Evolutionary conservation across 768 basidiomycete species (phyloP).

Genomic region (Inosperma sp.): DNA sequence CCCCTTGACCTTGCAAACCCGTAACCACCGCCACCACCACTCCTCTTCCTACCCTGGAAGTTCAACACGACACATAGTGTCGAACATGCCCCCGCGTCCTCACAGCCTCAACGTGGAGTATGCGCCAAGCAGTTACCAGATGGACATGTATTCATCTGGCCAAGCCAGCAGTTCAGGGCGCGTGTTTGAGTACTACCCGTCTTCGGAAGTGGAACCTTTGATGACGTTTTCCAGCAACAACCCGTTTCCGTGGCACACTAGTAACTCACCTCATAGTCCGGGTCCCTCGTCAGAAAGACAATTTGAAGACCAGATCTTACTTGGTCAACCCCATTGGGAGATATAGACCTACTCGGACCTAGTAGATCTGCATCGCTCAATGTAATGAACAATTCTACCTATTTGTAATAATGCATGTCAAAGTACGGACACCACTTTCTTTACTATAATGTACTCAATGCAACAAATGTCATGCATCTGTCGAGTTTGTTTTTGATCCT

Average conservation of each 20-base stretch:
- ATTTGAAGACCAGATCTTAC: too few species aligned
- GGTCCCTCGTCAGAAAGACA: slow-evolving; percentile 24
- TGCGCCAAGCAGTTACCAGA: slow-evolving; percentile 34
- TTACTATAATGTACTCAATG: too few species aligned
- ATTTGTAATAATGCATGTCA: too few species aligned
- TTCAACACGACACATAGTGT: slow-evolving; percentile 44
- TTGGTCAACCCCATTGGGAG: too few species aligned
- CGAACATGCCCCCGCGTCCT: slow-evolving; percentile 35
- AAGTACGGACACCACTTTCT: too few species aligned
- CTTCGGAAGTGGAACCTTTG: slow-evolving; percentile 42
- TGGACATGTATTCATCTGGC: slow-evolving; percentile 33
- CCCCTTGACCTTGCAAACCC: slow-evolving; percentile 70
- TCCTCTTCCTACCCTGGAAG: slow-evolving; percentile 29
- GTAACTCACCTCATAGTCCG: slow-evolving; percentile 30
- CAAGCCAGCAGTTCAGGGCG: slow-evolving; percentile 24
- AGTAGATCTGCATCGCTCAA: too few species aligned
- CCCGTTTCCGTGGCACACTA: slow-evolving; percentile 37
- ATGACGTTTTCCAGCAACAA: slow-evolving; percentile 47
- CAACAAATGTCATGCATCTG: too few species aligned
- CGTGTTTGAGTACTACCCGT: slow-evolving; percentile 34
- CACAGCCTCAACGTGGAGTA: slow-evolving; percentile 37
- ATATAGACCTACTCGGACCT: too few species aligned
- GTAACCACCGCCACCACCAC: slow-evolving; percentile 41
- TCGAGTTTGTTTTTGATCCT: too few species aligned
- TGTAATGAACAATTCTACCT: too few species aligned